Conservation (phyloP, 2,329 filamentous ascomycete genomes). For the Pseudonectria buxi region DNA sequence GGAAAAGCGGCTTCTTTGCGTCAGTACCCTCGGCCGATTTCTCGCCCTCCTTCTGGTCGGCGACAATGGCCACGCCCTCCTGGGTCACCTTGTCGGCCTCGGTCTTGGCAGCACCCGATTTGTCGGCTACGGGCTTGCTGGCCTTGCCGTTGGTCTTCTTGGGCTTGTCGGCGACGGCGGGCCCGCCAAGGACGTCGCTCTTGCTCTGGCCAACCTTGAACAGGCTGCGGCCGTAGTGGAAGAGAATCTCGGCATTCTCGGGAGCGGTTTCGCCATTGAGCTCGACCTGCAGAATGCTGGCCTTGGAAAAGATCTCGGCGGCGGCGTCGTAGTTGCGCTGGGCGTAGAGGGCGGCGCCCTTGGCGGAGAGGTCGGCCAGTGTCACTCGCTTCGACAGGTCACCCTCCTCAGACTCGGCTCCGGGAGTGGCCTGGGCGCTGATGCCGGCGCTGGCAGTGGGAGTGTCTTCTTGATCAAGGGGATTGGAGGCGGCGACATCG, state of each 20-base stretch:
- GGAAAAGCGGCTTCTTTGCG: conserved; percentile 71
- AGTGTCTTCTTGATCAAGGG: conserved; percentile 2
- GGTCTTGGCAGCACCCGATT: conserved; percentile 31
- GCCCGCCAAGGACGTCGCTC: conserved; percentile 86
- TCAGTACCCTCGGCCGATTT: conserved; percentile 30
- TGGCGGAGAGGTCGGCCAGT: conserved; percentile 70
- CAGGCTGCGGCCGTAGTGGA: conserved; percentile 85
- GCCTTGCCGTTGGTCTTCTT: conserved; percentile 35
- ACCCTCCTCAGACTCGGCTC: conserved; percentile 24
- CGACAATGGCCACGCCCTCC: conserved; percentile 38
- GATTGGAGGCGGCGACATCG: conserved; percentile 6
- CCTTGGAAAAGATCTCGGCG: conserved; percentile 80
- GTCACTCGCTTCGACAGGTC: conserved; percentile 52
- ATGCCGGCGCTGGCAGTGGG: conserved; percentile 4
- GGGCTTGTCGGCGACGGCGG: conserved; percentile 52
- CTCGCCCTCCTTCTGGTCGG: conserved; percentile 38
- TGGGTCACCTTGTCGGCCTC: conserved; percentile 37
- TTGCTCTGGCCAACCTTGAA: conserved; percentile 93
- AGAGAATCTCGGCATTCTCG: conserved; percentile 88
- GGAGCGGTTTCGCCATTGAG: conserved; percentile 88
- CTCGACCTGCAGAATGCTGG: conserved; percentile 82
- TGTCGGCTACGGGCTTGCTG: conserved; percentile 36
- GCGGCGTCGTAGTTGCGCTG: conserved; percentile 84
- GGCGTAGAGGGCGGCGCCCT: conserved; percentile 77
- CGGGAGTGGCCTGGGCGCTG: conserved; percentile 7